Evolutionary conservation across 2,329 filamentous ascomycete genomes (phyloP), one percentile per base, ranked within the genome.

Genomic region (Penicillium sp.): DNA sequence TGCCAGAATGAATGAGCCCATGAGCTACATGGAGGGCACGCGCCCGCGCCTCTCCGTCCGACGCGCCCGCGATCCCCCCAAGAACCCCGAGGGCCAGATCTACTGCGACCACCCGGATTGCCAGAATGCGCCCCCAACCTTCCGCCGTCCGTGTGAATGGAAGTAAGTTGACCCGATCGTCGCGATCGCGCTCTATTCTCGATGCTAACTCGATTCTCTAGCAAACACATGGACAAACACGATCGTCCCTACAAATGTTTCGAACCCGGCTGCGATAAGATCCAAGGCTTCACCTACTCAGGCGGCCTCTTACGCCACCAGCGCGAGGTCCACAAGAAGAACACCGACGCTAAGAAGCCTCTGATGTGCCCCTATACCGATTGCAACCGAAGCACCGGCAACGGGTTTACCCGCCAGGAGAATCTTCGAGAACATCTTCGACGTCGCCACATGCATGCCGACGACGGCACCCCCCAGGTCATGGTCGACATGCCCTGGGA

Each of bases 161-260:
- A 95, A 88, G 90, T 94, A 78, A 83, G 89, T 28, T 51, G 10
- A 6, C 47, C 50, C 58, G 64, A 72, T 60, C 72, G 56, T 28
- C 26, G 9, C 49, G 26, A 21, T 51, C 45, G 12, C 12, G n/a
- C 21, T n/a, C 7, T n/a, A 9, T 34, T 13, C 24, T 50, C 36
- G 51, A 41, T 29, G 48, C 61, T 66, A 65, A 71, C 56, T 38
- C 42, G 18, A 47, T 18, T 10, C 13, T 12, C 28, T 56, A 95
- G 90, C 69, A 96, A 97, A 76, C 93, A 97, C 70, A 96, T 96
- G 92, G 93, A 97, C 75, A 96, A 96, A 71, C 93, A 97, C 70
- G 91, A 96, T 63, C 83, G 93, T 12, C 93, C 93, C 1, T 97
- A 96, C 69, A 89, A 91, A 65, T 97, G 93, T 72, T 80, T 78